Base-by-base conservation (phyloP, 2,329 filamentous ascomycete genomes). In the Pseudogymnoascus verrucosus region DNA sequence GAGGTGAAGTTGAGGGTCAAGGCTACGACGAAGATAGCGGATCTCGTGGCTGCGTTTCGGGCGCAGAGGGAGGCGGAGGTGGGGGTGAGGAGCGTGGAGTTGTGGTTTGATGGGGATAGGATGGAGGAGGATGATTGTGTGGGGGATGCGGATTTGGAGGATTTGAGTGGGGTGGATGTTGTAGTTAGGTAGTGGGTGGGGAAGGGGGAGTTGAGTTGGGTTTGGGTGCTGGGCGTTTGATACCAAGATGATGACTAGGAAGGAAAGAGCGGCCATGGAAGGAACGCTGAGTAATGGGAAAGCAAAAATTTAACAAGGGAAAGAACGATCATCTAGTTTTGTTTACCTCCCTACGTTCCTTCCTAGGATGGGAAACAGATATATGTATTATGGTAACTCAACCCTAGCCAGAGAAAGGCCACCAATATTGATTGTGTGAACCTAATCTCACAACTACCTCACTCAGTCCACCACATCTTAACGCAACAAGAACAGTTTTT, bases 111-210 rank as follows among this genome's bases (percentile, higher is more conserved):
- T 69, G 91, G 91, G 12, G 90, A 93, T 61, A 77, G 78, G 57
- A 76, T 96, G 28, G 83, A 87, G 12, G 81, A 83, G 16, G 78
- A 84, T 1, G 76, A 78, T 31, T 83, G 80, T 1, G 80, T 95
- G 54, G 79, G 79, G 51, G 85, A 89, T 37, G 82, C 86, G 2
- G 91, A 91, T 16, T 84, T 96, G 42, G 84, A 85, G 54, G 89
- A 96, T 69, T 80, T 87, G 78, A 90, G 93, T 72, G 80, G 82
- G 28, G 78, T 96, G 36, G 91, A 96, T 74, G 89, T 95, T 21
- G 81, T 88, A 67, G 75, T 92, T 62, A 84, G 80, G 68, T 85
- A 62, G 62, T 8, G n/a, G 2, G 31, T n/a, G 7, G 6, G n/a
- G 21, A 57, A 11, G 21, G 47, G 8, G 16, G 37, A 4, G n/a